Evolutionary conservation across 345 rosid genomes (phyloP), one percentile per base, ranked within the genome.

Genomic region (Salix exigua): DNA sequence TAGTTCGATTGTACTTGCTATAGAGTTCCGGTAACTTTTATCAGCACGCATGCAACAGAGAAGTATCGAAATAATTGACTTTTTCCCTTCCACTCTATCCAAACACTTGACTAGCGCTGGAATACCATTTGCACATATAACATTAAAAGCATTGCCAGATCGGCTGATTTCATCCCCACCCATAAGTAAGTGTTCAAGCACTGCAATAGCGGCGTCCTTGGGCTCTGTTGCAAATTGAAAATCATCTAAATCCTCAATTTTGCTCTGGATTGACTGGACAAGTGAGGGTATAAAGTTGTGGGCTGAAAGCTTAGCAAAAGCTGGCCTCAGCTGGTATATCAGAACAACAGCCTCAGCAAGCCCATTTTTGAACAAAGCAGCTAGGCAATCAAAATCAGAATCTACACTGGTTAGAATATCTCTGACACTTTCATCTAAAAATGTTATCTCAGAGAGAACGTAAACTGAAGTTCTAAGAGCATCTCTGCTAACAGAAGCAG

Each of bases 131-230:
- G 83, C 81, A 13, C 87, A 83, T 63, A 91, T 83, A 68, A 89
- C 77, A 72, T 73, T 79, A 25, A 79, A 78, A 31, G 94, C 88
- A 69, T 80, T 86, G 25, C 75, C 17, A 0, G 81, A 68, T 79
- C 82, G 81, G 81, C 84, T 80, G 65, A 64, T 83, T 76, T 86
- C 81, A 31, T 88, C 87, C 26, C 92, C 92, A 53, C 86, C 88
- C 50, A 69, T 77, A 58, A 91, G 75, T n/a, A 91, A 77, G 78
- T 87, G 89, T 72, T 91, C 92, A n/a, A 91, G 85, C 85, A 91
- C 66, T 37, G 73, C 84, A 74, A 91, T 69, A 26, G 92, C 89
- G 63, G 88, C 89, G 16, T 88, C 88, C 76, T 82, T 83, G 31
- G 94, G 92, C 37, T 88, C 89, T 73, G 88, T 80, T 11, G 84